A percentile compares a stretch with the other conserved stretches of the same genome.
phyloP scores from a whole-genome alignment of 371 early-diverging fungal genomes.

The Nematocida sp. region DNA sequence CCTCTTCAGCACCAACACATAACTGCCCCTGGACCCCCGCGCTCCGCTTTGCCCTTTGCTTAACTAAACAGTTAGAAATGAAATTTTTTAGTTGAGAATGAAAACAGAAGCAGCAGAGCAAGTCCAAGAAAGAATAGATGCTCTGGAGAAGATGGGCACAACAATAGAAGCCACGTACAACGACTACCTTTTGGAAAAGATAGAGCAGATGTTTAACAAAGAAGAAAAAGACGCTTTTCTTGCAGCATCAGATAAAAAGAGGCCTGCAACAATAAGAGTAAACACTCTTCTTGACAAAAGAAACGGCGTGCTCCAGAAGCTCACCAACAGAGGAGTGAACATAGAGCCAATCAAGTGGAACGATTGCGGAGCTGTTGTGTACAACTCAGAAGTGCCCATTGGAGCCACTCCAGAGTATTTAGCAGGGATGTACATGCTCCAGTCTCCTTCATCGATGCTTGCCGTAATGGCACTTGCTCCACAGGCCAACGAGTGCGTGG shows the following conservation, averaged over 20 bases:
- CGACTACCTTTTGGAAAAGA: constrained; percentile 78
- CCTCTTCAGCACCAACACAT: constrained; percentile 24
- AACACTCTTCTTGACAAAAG: constrained; percentile 88
- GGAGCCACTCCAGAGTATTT: constrained; percentile 96
- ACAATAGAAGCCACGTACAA: constrained; percentile 68
- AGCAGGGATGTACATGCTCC: constrained; percentile 98
- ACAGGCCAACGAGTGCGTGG: constrained; percentile 69
- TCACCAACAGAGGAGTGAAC: constrained; percentile 88
- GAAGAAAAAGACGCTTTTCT: constrained; percentile 73
- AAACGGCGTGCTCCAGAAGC: constrained; percentile 81
- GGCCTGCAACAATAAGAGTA: constrained; percentile 89
- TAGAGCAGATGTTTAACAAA: constrained; percentile 65
- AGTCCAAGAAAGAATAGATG: neutral
- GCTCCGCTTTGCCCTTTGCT: no score
- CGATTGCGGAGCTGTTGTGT: constrained; percentile 63
- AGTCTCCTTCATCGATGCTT: constrained; percentile 89
- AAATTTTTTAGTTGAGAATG: neutral
- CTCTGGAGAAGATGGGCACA: neutral
- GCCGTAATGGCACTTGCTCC: constrained; percentile 92
- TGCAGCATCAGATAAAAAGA: constrained; percentile 89
- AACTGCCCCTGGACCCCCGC: no score
- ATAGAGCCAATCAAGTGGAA: constrained; percentile 81
- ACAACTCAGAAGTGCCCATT: constrained; percentile 63
- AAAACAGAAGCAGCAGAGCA: neutral
- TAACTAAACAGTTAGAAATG: neutral